These are phyloP conservation scores for Oidiodendron maius DNA, from an alignment of 495 filamentous ascomycete genomes.

Conservation along the genomic window DNA sequence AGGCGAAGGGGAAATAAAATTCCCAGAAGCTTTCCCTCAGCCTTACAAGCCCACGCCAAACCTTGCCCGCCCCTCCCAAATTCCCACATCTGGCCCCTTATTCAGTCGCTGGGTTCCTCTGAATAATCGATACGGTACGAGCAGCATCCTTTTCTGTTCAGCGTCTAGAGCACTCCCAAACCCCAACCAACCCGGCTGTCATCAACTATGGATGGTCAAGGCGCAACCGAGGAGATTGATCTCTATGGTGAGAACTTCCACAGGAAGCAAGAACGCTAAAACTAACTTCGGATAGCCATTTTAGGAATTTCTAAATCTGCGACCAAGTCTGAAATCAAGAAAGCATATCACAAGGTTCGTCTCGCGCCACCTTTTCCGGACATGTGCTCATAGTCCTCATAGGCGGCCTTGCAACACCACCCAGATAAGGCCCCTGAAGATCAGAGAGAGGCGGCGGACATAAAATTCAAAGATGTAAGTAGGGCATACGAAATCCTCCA, in stretches of 20 bases:
- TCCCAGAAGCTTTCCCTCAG: not conserved
- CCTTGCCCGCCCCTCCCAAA: not conserved
- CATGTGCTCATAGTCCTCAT: conserved; percentile 18
- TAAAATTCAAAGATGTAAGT: conserved; percentile 83
- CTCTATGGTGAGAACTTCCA: conserved; percentile 54
- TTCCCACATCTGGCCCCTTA: too few species aligned
- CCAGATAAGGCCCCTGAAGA: conserved; percentile 93
- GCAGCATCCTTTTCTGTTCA: too few species aligned
- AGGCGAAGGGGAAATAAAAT: not conserved
- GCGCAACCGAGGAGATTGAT: conserved; percentile 43
- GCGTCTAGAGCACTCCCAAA: too few species aligned
- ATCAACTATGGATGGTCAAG: too few species aligned
- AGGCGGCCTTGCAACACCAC: conserved; percentile 85
- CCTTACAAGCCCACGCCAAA: not conserved
- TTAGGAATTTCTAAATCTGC: conserved; percentile 66
- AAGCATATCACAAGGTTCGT: conserved; percentile 90
- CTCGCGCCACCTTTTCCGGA: conserved; percentile 2
- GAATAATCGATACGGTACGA: too few species aligned
- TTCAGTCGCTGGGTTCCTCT: too few species aligned
- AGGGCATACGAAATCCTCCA: conserved; percentile 96
- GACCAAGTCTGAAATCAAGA: conserved; percentile 82
- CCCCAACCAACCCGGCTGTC: too few species aligned
- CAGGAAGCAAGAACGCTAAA: not conserved
- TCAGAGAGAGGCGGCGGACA: conserved; percentile 75
- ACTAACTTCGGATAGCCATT: conserved; percentile 47